phyloP scores from a whole-genome alignment of 2,329 filamentous ascomycete genomes.

The Pseudopithomyces maydicus region DNA sequence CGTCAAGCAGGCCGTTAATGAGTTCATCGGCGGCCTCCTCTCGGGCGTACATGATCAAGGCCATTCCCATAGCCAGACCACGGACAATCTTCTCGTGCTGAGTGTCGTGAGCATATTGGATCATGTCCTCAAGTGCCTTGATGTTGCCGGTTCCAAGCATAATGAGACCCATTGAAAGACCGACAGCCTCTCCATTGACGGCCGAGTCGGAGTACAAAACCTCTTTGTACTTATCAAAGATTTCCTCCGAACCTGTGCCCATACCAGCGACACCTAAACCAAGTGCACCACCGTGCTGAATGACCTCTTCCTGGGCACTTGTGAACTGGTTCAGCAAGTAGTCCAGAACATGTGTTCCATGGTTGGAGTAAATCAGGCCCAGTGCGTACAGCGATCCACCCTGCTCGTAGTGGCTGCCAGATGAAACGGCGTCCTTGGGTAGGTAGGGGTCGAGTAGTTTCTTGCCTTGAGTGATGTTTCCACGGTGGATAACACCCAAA shows the following conservation, averaged over 20 bases:
- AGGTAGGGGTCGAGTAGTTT: conserved; percentile 95
- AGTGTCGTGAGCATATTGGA: conserved; percentile 95
- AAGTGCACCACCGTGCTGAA: conserved; percentile 94
- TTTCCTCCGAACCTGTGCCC: conserved; percentile 88
- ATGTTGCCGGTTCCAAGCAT: conserved; percentile 98
- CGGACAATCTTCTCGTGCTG: conserved; percentile 99
- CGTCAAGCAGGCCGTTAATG: conserved; percentile 89
- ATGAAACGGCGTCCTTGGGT: conserved; percentile 73
- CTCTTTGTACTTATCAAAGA: conserved; percentile 88
- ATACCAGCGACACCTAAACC: conserved; percentile 96
- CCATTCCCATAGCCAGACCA: conserved; percentile 94
- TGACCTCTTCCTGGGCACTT: conserved; percentile 83
- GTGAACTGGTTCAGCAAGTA: conserved; percentile 78
- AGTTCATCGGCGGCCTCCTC: conserved; percentile 94
- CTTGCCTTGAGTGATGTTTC: conserved; percentile 89
- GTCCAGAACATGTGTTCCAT: conserved; percentile 85
- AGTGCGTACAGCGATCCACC: conserved; percentile 95
- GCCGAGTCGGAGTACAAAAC: conserved; percentile 94
- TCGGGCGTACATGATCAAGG: conserved; percentile 95
- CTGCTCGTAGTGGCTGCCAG: conserved; percentile 90
- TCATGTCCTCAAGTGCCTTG: conserved; percentile 93
- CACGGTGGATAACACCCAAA: conserved; percentile 93
- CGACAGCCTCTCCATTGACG: conserved; percentile 94
- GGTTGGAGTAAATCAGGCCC: conserved; percentile 95
- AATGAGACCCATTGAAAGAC: conserved; percentile 93